Evolutionary conservation across 345 rosid species (phyloP).

Genomic region (Camelina neglecta): DNA sequence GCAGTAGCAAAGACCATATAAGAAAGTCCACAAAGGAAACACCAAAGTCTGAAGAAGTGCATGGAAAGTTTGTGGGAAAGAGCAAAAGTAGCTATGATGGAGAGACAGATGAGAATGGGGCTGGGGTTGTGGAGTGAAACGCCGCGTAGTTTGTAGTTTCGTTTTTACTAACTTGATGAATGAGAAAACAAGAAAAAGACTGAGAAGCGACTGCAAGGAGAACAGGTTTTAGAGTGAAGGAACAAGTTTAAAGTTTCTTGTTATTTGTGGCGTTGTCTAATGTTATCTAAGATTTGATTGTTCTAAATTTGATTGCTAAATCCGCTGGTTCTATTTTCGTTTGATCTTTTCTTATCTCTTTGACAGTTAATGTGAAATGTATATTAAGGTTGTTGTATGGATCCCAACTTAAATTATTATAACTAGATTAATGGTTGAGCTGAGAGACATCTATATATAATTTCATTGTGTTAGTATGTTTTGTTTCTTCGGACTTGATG

Average conservation of each 20-base stretch:
- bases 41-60: constrained; percentile 21
- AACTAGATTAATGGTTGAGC: neutral
- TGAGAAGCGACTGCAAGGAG: constrained; percentile 28
- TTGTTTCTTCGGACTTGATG: neutral
- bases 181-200: constrained; percentile 25
- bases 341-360: constrained; percentile 28
- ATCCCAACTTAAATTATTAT: constrained; percentile 7
- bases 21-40: constrained; percentile 34
- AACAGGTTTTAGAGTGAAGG: constrained; percentile 28
- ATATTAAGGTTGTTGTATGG: constrained; percentile 28
- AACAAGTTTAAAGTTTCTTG: constrained; percentile 1
- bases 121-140: constrained; percentile 32
- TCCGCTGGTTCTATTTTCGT: constrained; percentile 14
- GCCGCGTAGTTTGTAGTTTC: constrained; percentile 32
- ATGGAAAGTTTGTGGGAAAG: constrained; percentile 5
- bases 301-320: constrained; percentile 39
- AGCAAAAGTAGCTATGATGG: constrained; percentile 30
- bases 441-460: neutral
- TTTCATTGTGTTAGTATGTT: neutral
- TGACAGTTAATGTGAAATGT: constrained; percentile 39
- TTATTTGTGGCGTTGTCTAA: neutral
- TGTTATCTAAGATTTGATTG: constrained; percentile 26
- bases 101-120: constrained; percentile 26
- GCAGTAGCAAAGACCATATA: constrained; percentile 3
- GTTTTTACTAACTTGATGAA: constrained; percentile 46